Conservation (phyloP, 768 basidiomycete species). For the Phaeolepiota aurea region DNA sequence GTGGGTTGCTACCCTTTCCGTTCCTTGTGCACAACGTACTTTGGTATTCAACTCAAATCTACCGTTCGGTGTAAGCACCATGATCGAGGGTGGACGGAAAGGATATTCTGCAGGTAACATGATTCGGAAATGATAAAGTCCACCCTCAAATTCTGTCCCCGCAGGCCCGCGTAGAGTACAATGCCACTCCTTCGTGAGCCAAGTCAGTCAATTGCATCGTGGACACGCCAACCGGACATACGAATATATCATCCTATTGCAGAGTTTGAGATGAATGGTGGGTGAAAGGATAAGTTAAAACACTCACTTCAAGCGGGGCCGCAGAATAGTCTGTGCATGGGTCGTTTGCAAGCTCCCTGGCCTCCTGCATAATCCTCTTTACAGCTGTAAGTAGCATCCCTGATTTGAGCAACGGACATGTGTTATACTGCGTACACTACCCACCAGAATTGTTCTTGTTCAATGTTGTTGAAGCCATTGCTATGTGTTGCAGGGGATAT, state of each 20-base stretch:
- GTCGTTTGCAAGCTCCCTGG: constrained; percentile 79
- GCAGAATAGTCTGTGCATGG: constrained; percentile 83
- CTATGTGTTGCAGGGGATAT: constrained; percentile 1
- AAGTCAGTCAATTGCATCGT: constrained; percentile 3
- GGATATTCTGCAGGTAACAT: constrained; percentile 90
- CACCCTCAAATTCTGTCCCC: constrained; percentile 89
- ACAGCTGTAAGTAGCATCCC: constrained; percentile 62
- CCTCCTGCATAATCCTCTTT: constrained; percentile 97
- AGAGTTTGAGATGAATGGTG: constrained; percentile 6
- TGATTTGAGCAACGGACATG: constrained; percentile 1
- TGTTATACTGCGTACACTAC: constrained; percentile 10
- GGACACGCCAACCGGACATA: no score
- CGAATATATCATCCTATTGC: constrained; percentile 79
- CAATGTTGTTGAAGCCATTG: constrained; percentile 32
- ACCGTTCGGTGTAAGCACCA: constrained; percentile 96
- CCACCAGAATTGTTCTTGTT: constrained; percentile 89
- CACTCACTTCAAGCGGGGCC: constrained; percentile 65
- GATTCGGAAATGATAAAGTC: constrained; percentile 93
- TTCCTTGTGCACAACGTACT: constrained; percentile 49
- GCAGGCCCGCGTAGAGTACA: constrained; percentile 88
- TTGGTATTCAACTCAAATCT: constrained; percentile 94
- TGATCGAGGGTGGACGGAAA: constrained; percentile 91
- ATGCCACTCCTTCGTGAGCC: constrained; percentile 74
- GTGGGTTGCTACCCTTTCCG: no score
- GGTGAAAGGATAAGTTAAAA: constrained; percentile 3